phyloP scores from a whole-genome alignment of 1,284 basidiomycete genomes.

The Lignosus rhinocerotis region DNA sequence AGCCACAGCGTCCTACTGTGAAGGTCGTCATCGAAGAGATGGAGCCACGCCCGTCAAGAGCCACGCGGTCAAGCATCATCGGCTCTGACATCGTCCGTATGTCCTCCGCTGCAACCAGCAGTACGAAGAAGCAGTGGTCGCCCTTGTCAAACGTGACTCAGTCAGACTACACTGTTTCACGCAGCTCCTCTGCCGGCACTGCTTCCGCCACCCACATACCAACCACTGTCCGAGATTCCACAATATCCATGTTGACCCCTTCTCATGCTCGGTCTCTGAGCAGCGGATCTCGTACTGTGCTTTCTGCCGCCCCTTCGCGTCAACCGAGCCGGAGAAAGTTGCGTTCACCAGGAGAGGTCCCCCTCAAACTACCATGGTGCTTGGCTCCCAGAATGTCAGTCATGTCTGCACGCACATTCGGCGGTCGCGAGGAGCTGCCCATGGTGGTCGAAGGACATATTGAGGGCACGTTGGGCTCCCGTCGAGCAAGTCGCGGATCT shows the following conservation, averaged over 20 bases:
- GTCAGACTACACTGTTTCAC: constrained; percentile 12
- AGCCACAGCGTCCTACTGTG: constrained; percentile 20
- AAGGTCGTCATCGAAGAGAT: constrained; percentile 23
- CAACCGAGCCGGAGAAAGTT: constrained; percentile 12
- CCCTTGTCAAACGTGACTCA: constrained; percentile 15
- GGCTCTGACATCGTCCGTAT: constrained; percentile 35
- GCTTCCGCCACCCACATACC: constrained; percentile 4
- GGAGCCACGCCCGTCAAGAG: constrained; percentile 1
- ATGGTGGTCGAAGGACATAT: constrained; percentile 18
- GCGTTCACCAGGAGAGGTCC: constrained; percentile 17
- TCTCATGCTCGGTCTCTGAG: constrained; percentile 7
- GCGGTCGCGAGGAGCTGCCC: constrained; percentile 19
- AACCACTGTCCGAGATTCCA: constrained; percentile 17
- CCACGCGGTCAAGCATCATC: constrained; percentile 24
- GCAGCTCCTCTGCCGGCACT: constrained; percentile 2
- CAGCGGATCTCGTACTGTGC: constrained; percentile 1
- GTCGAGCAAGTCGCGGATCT: constrained; percentile 6
- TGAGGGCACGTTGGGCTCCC: not conserved
- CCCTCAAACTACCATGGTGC: constrained; percentile 15
- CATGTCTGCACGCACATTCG: constrained; percentile 20
- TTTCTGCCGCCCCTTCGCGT: constrained; percentile 4
- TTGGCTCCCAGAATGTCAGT: constrained; percentile 17
- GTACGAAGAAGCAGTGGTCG: constrained; percentile 16
- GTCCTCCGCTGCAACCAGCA: constrained; percentile 11
- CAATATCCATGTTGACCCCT: constrained; percentile 10